Base-by-base conservation (phyloP, 116 monocot genomes). In the Zostera marina region DNA sequence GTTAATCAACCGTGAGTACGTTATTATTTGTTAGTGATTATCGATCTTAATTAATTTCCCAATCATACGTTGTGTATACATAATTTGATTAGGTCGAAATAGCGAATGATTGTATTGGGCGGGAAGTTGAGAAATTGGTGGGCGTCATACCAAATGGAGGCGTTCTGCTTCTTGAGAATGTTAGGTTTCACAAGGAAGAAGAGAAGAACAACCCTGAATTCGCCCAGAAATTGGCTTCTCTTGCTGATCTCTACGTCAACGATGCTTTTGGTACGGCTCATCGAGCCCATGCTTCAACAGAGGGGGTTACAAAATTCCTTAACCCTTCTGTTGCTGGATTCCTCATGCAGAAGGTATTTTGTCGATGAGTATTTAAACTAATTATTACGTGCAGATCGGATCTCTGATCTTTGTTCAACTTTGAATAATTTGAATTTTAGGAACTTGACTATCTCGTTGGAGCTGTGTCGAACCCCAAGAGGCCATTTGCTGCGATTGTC, bases 391-490 rank as follows among this genome's bases (percentile, higher is more conserved):
- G 14, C 32, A 32, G 14, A 38, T 14, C n/a, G 39, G 2, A 56
- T 2, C 15, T 44, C 46, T 32, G 14, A 14, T 26, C 47, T 8
- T 38, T n/a, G n/a, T n/a, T n/a, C n/a, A n/a, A n/a, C n/a, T n/a
- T n/a, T n/a, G n/a, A n/a, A n/a, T n/a, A n/a, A n/a, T n/a, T 54
- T 11, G 12, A 19, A 22, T 69, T 63, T 59, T 42, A 83, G 83
- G 83, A 83, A 66, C 83, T 83, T 58, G 76, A 83, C 55, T 83
- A 76, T 52, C 79, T 83, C 63, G 83, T 73, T 69, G 83, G 83
- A 56, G 83, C 79, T 54, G 83, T 83, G 11, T 68, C 84, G 66
- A 77, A 45, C 54, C 84, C 84, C 42, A 74, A 76, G 45, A 70
- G 74, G n/a, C 84, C 80, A 59, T 84, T 84, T 71, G 80, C 84